Base-by-base conservation (phyloP, 2,329 filamentous ascomycete species). In the Neopestalotiopsis sp. region DNA sequence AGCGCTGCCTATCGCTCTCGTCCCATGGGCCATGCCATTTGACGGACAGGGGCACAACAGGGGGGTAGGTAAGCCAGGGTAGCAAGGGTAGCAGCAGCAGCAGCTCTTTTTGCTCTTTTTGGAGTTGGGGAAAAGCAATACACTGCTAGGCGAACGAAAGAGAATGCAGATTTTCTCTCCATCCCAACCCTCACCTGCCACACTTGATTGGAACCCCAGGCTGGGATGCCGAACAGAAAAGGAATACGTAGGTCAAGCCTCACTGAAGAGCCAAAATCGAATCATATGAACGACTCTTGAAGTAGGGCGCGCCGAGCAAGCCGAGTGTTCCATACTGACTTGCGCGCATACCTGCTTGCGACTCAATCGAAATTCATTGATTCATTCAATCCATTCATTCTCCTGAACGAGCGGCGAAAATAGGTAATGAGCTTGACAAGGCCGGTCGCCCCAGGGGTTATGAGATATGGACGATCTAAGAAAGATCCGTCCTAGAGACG, bases 341-440 rank as follows among this genome's bases (percentile, higher is more conserved):
- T 58, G 45, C 63, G n/a, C 45, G 14, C 45, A 53, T 20, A 53
- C 20, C 45, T 53, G 45, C 45, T 58, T 53, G 45, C 49, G 53
- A 30, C 38, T 66, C 63, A 17, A 38, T 42, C 53, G 24, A 45
- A 32, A 42, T 57, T 10, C n/a, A 65, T 49, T 65, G 20, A 40
- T n/a, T 53, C 45, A n/a, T n/a, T 49, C 45, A n/a, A 40, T n/a
- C n/a, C 45, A n/a, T n/a, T 49, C 45, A n/a, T 20, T 53, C 45
- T 53, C 45, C 45, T 53, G 45, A 53, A n/a, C 20, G 45, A 38
- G 20, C 63, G 32, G 24, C 63, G 63, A 66, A 65, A 20, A 20
- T 24, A 24, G 24, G 53, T 12, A 38, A 38, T 38, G 34, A 38
- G 34, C 45, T 66, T 66, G 63, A 66, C 42, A 56, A 28, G 42